These are phyloP conservation scores for Inonotus obliquus DNA, from an alignment of 1,284 basidiomycete species.

Conservation along the genomic window DNA sequence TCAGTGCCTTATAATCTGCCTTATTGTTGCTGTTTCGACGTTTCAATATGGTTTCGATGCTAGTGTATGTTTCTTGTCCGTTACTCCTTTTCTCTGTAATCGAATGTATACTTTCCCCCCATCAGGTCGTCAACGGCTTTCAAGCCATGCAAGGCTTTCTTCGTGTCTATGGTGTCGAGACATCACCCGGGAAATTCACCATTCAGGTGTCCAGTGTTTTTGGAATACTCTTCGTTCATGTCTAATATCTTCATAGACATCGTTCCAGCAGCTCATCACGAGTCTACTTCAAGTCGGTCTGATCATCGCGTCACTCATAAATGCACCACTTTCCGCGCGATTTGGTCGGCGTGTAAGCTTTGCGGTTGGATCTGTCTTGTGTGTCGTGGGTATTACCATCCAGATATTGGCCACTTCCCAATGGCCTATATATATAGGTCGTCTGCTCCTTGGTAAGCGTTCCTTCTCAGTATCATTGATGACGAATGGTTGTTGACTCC, in stretches of 20 bases:
- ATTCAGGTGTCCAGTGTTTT: slow-evolving; percentile 12
- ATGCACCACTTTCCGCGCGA: slow-evolving; percentile 18
- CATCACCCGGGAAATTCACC: slow-evolving; percentile 4
- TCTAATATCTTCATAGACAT: slow-evolving; percentile 3
- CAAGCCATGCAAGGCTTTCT: slow-evolving; percentile 23
- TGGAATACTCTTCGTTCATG: neutral
- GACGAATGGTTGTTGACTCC: neutral
- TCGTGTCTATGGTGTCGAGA: slow-evolving; percentile 13
- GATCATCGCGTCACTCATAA: slow-evolving; percentile 14
- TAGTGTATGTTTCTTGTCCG: slow-evolving; percentile 2
- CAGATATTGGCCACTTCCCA: slow-evolving; percentile 20
- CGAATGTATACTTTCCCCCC: neutral
- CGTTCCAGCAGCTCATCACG: slow-evolving; percentile 22
- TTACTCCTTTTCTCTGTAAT: neutral
- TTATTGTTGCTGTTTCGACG: slow-evolving; percentile 17
- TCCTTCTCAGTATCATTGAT: neutral
- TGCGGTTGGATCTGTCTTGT: slow-evolving; percentile 16
- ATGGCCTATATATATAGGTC: slow-evolving; percentile 19
- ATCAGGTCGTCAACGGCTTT: slow-evolving; percentile 20
- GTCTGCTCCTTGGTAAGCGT: slow-evolving; percentile 17
- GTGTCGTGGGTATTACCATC: slow-evolving; percentile 18
- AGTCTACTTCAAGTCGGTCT: slow-evolving; percentile 21
- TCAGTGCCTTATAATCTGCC: slow-evolving; percentile 19
- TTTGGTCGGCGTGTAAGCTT: slow-evolving; percentile 18
- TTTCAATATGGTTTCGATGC: slow-evolving; percentile 21